Evolutionary conservation across 176 grass and related monocot species (phyloP).

Genomic region (Miscanthus lutarioriparius): DNA sequence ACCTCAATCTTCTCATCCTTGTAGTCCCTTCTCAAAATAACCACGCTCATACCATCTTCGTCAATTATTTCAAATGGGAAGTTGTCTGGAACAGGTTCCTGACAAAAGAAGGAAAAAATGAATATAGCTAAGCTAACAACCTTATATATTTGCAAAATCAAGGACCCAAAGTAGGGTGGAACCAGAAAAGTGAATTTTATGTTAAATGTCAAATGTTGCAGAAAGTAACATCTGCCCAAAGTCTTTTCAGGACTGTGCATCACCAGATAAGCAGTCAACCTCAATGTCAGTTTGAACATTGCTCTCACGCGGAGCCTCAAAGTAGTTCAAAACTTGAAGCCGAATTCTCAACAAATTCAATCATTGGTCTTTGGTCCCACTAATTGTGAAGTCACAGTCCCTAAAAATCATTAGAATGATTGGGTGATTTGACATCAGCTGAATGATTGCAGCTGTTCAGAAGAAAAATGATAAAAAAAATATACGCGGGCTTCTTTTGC

Average conservation of each 20-base stretch:
- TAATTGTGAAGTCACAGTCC: background rate
- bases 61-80: constrained; percentile 90
- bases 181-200: background rate
- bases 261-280: background rate
- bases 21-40: constrained; percentile 67
- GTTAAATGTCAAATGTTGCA: constrained; percentile 4
- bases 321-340: constrained; percentile 23
- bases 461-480: background rate
- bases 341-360: constrained; percentile 8
- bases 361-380: background rate
- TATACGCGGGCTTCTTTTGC: background rate
- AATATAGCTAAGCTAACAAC: background rate
- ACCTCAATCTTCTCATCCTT: constrained; percentile 81
- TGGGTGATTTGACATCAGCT: background rate
- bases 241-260: background rate
- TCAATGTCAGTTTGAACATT: constrained; percentile 21
- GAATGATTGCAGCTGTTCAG: background rate
- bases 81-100: constrained; percentile 62
- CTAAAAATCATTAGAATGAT: constrained; percentile 17
- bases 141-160: background rate
- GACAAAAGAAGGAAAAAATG: background rate
- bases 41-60: constrained; percentile 66
- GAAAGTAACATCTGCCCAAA: background rate
- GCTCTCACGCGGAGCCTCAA: background rate
- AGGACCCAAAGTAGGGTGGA: background rate